phyloP scores from a whole-genome alignment of 306 rosid genomes.

The Chamaecrista fasciculata region DNA sequence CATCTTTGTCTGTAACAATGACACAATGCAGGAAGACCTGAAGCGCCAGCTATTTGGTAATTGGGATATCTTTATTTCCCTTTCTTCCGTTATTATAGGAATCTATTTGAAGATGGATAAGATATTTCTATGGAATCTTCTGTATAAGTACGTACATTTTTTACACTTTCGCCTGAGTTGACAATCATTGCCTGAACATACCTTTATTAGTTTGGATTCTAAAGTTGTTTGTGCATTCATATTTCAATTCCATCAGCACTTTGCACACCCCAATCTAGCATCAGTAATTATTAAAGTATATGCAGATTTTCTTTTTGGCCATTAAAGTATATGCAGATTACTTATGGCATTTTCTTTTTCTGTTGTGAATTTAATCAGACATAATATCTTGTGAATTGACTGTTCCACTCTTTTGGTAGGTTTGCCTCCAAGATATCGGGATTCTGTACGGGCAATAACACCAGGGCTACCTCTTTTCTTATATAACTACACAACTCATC shows the following conservation, averaged over 20 bases:
- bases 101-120: background rate
- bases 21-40: slow-evolving; percentile 98
- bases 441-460: slow-evolving; percentile 92
- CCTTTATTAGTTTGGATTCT: background rate
- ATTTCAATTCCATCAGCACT: background rate
- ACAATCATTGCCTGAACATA: too few species aligned
- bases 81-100: background rate
- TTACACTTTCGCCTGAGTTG: background rate
- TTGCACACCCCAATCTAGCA: background rate
- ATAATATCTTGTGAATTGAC: slow-evolving; percentile 19
- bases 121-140: background rate
- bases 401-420: slow-evolving; percentile 46
- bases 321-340: background rate
- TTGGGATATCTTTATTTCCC: background rate
- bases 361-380: slow-evolving; percentile 1
- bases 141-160: background rate
- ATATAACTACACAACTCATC: slow-evolving; percentile 95
- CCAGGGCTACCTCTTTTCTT: slow-evolving; percentile 94
- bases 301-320: background rate
- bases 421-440: slow-evolving; percentile 95
- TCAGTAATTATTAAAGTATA: background rate
- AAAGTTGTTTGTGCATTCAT: background rate
- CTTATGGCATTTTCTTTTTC: background rate
- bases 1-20: slow-evolving; percentile 97
- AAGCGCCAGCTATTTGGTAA: slow-evolving; percentile 95